These are phyloP conservation scores for Calonectria multiphialidica DNA, from an alignment of 2,329 filamentous ascomycete species.

Conservation along the genomic window DNA sequence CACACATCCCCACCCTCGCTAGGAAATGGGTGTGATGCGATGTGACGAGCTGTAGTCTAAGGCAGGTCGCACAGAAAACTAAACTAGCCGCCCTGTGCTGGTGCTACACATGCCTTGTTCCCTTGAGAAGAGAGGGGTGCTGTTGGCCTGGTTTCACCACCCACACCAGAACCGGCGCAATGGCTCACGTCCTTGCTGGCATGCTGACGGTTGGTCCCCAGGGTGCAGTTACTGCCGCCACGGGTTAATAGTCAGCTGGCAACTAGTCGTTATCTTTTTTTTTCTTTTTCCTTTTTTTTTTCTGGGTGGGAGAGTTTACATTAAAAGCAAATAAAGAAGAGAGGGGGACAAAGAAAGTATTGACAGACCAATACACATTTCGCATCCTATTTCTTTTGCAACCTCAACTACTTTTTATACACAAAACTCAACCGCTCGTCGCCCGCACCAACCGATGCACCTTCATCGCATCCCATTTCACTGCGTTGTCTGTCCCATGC, in stretches of 20 bases:
- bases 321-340: background rate
- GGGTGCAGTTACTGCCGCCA: background rate
- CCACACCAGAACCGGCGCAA: constrained; percentile 20
- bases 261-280: background rate
- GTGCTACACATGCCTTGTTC: constrained; percentile 16
- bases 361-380: background rate
- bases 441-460: background rate
- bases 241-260: background rate
- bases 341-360: background rate
- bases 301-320: background rate
- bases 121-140: background rate
- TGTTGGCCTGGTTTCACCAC: constrained; percentile 16
- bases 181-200: background rate
- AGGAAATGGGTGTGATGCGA: constrained; percentile 23
- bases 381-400: background rate
- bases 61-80: constrained; percentile 20
- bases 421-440: background rate
- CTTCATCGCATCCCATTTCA: background rate
- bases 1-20: constrained; percentile 11
- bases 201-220: background rate
- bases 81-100: constrained; percentile 20
- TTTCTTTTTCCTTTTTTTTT: too few relatives aligned
- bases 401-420: background rate
- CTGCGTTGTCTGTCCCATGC: background rate
- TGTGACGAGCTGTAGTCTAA: constrained; percentile 24